A percentile compares a stretch with the other conserved stretches of the same genome.
Conservation (phyloP, 2,329 filamentous ascomycete species). For the Aspergillus sp. region DNA sequence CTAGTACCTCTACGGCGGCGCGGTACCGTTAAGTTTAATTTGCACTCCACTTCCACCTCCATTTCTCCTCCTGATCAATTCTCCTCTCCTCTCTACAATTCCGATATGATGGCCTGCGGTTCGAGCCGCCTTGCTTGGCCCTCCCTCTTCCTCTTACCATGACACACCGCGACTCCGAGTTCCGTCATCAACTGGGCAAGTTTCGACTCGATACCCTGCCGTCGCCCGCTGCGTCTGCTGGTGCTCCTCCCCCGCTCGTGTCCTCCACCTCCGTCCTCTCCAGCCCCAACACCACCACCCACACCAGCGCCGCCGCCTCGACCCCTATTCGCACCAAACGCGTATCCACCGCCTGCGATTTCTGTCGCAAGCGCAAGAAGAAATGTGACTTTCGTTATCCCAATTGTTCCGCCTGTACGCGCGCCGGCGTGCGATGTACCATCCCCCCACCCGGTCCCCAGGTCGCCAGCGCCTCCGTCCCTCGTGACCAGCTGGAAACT, state of each 20-base stretch:
- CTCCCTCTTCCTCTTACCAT: slow-evolving; percentile 14
- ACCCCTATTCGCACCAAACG: slow-evolving; percentile 30
- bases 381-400: slow-evolving; percentile 44
- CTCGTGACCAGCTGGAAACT: slow-evolving; percentile 39
- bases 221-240: not conserved
- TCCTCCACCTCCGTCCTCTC: slow-evolving; percentile 6
- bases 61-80: not conserved
- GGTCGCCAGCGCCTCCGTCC: slow-evolving; percentile 37
- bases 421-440: slow-evolving; percentile 40
- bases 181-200: slow-evolving; percentile 23
- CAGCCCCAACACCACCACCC: slow-evolving; percentile 5
- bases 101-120: slow-evolving; percentile 28
- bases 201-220: slow-evolving; percentile 19
- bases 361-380: slow-evolving; percentile 42
- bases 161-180: slow-evolving; percentile 22
- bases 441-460: slow-evolving; percentile 39
- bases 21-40: too few species aligned
- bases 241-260: not conserved
- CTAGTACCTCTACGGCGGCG: too few species aligned
- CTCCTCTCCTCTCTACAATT: not conserved
- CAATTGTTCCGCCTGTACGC: slow-evolving; percentile 40
- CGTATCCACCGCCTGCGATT: slow-evolving; percentile 41
- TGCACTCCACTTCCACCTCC: not conserved
- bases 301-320: not conserved
- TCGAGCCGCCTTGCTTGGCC: slow-evolving; percentile 26